phyloP scores from a whole-genome alignment of 257 asterid species.

The Solanum dulcamara region DNA sequence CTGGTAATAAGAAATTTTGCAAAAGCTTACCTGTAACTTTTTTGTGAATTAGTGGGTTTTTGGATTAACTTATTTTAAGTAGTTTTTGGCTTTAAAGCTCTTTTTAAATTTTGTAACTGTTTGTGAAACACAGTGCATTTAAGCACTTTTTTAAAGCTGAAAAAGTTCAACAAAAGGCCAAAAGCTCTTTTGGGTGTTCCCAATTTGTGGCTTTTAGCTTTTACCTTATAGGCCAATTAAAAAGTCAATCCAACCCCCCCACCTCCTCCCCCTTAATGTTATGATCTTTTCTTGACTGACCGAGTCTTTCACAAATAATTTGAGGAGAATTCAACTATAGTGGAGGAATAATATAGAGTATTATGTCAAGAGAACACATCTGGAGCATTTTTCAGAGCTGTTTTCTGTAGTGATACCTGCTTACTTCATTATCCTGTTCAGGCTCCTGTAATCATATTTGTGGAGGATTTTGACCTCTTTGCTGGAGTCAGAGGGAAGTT shows the following conservation, averaged over 20 bases:
- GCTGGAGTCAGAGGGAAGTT: constrained; percentile 97
- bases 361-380: neutral
- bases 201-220: neutral
- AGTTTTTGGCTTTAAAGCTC: neutral
- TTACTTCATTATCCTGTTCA: constrained; percentile 17
- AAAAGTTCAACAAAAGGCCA: neutral
- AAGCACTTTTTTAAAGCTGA: neutral
- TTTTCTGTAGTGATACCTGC: constrained; percentile 12
- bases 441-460: constrained; percentile 99
- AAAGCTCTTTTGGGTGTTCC: neutral
- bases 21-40: neutral
- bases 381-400: neutral
- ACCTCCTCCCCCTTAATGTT: neutral
- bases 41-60: neutral
- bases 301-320: neutral
- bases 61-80: neutral
- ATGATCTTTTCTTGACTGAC: neutral
- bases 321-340: neutral
- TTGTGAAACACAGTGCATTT: neutral
- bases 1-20: neutral
- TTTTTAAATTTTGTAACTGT: neutral
- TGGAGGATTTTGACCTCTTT: constrained; percentile 96
- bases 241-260: neutral
- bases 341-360: neutral
- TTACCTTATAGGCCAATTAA: neutral